Evolutionary conservation across 768 basidiomycete species (phyloP).

Genomic region (Suillus sp.): DNA sequence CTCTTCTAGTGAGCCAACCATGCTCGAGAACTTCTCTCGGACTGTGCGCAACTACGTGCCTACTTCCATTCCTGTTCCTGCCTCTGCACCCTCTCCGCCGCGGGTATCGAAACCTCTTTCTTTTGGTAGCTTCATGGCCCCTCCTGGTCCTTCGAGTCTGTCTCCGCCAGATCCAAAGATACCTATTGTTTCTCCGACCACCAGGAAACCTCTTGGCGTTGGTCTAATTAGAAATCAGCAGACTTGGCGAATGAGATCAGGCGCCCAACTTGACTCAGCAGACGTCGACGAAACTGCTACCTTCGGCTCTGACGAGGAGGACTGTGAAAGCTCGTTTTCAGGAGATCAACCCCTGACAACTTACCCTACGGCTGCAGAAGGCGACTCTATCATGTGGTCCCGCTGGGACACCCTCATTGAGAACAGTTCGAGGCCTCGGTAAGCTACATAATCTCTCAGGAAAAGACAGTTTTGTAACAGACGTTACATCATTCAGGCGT

Average conservation of each 20-base stretch:
- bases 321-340: slow-evolving; percentile 12
- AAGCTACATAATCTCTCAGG: slow-evolving; percentile 6
- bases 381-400: slow-evolving; percentile 36
- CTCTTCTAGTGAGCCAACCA: slow-evolving; percentile 46
- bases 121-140: slow-evolving; percentile 45
- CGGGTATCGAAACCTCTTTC: slow-evolving; percentile 51
- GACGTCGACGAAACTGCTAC: slow-evolving; percentile 16
- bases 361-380: slow-evolving; percentile 35
- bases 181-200: not conserved
- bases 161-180: slow-evolving; percentile 13
- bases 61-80: slow-evolving; percentile 50
- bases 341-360: slow-evolving; percentile 22
- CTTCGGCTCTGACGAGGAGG: slow-evolving; percentile 29
- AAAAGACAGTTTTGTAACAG: not conserved
- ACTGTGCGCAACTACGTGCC: slow-evolving; percentile 58
- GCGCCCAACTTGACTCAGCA: slow-evolving; percentile 15
- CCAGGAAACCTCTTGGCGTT: not conserved
- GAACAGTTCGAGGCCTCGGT: slow-evolving; percentile 22
- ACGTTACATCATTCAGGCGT: slow-evolving; percentile 30
- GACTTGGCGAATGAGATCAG: slow-evolving; percentile 12
- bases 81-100: slow-evolving; percentile 49
- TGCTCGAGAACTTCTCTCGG: slow-evolving; percentile 53
- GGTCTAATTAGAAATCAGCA: slow-evolving; percentile 13
- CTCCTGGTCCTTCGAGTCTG: slow-evolving; percentile 22
- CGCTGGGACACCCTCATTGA: slow-evolving; percentile 34